Evolutionary conservation across 192 early-diverging fungal species (phyloP), one percentile per base, ranked within the genome.

Genomic region (Entomortierella chlamydospora): DNA sequence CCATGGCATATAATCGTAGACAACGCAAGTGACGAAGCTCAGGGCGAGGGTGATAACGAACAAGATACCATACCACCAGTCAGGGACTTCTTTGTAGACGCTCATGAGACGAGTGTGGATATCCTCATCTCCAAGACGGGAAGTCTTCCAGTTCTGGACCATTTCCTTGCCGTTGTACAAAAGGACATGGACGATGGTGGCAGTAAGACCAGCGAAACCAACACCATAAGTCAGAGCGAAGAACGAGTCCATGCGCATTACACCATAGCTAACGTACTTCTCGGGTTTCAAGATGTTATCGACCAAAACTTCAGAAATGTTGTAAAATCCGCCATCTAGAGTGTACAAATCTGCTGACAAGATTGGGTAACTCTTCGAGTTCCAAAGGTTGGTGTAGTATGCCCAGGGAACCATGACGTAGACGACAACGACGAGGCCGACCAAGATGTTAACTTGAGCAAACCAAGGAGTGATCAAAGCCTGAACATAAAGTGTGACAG

Each of bases 81-180:
- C 66, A 17, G 88, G 88, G 20, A 89, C 84, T 33, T 88, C 86
- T 28, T 64, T 57, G 70, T 88, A 88, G 13, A 82, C 78, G 26
- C 81, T 72, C 92, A 95, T 95, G 25, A 95, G 56, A 64, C 86
- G 81, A 54, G 77, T 81, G 81, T 94, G 93, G 22, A 65, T 57
- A 68, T 87, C 91, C 72, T 85, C 85, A 12, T 87, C 34, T 10
- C 42, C 55, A 30, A 42, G 42, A 37, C 42, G 25, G 42, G 73
- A 49, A 13, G 26, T 56, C 54, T 70, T 74, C 55, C 82, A 81
- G 55, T 85, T 83, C 23, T 43, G 49, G 28, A 79, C 59, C 49
- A 91, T 88, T 52, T 90, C 81, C 31, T 65, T 61, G 26, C 91
- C 88, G 50, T 93, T 86, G 82, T 84, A 90, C 15, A 94, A 68